Conservation (phyloP, 2,329 filamentous ascomycete genomes). For the Sclerotinia spermophila region DNA sequence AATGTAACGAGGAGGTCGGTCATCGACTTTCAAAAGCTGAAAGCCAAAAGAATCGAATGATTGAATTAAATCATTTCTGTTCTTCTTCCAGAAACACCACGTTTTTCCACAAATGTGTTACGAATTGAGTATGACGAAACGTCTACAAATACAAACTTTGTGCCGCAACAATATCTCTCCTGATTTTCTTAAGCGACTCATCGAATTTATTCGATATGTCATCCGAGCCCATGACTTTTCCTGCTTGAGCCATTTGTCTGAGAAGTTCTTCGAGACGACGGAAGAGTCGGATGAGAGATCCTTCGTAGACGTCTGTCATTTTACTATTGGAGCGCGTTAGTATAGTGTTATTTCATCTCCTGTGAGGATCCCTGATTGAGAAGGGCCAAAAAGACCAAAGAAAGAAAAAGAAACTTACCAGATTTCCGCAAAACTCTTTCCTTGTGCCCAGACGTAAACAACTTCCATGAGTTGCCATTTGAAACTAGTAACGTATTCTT, state of each 20-base stretch:
- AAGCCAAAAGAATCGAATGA: not conserved
- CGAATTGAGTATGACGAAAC: not conserved
- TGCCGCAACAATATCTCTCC: conserved; percentile 89
- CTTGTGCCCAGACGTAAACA: conserved; percentile 86
- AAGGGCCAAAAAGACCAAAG: not conserved
- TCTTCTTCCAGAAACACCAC: not conserved
- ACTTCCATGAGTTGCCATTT: conserved; percentile 98
- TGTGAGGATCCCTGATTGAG: not conserved
- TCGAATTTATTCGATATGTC: conserved; percentile 93
- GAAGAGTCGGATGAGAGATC: conserved; percentile 93
- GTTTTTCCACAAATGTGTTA: not conserved
- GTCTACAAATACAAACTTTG: conserved; percentile 84
- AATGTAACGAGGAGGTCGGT: not conserved
- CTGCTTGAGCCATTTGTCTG: conserved; percentile 90
- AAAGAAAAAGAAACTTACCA: conserved; percentile 62
- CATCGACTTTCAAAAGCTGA: not conserved
- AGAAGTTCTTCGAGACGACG: conserved; percentile 90
- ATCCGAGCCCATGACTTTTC: conserved; percentile 97
- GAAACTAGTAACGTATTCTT: conserved; percentile 84
- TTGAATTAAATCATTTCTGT: not conserved
- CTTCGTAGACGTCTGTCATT: conserved; percentile 99
- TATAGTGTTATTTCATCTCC: not conserved
- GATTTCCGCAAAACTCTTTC: conserved; percentile 85
- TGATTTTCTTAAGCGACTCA: conserved; percentile 75
- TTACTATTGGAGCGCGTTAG: conserved; percentile 55